Evolutionary conservation across 108 stramenopile genomes (phyloP).

Genomic region (Poteriospumella lacustris): DNA sequence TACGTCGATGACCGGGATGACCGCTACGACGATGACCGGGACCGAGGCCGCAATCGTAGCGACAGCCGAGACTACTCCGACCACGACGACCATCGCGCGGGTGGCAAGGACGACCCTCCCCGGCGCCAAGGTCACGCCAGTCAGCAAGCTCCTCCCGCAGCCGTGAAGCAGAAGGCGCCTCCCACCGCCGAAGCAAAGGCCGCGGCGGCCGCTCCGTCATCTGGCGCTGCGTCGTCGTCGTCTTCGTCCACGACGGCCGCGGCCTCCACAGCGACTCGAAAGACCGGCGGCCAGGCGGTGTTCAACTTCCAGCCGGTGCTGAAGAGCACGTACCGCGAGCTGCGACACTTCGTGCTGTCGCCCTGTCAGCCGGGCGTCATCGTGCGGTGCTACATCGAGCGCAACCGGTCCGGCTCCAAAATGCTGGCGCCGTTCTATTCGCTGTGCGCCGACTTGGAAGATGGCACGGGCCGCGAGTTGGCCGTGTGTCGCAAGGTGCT

Average conservation of each 20-base stretch:
- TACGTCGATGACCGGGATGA: background rate
- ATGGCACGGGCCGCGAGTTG: conserved; percentile 54
- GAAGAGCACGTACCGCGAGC: background rate
- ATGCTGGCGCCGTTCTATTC: conserved; percentile 47
- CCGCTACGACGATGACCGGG: background rate
- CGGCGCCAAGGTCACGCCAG: background rate
- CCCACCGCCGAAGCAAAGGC: background rate
- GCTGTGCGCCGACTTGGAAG: conserved; percentile 55
- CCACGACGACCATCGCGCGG: background rate
- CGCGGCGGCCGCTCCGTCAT: no score
- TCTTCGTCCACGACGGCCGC: background rate
- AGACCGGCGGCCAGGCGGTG: background rate
- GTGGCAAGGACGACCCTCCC: background rate
- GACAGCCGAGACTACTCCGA: background rate
- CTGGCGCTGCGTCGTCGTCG: background rate
- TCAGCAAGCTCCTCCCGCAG: background rate
- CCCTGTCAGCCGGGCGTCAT: conserved; percentile 41
- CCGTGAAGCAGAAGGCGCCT: no score
- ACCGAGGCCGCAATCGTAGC: background rate
- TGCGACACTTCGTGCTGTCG: conserved; percentile 30
- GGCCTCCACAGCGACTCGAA: background rate
- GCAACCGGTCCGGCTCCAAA: conserved; percentile 38
- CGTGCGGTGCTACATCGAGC: conserved; percentile 52
- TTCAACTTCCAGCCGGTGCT: conserved; percentile 20
- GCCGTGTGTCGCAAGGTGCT: conserved; percentile 46